Percentiles rank a stretch among this genome's conserved stretches.
These are phyloP conservation scores for Cutaneotrichosporon sp. DNA, from an alignment of 1,284 basidiomycete genomes.

Conservation along the genomic window DNA sequence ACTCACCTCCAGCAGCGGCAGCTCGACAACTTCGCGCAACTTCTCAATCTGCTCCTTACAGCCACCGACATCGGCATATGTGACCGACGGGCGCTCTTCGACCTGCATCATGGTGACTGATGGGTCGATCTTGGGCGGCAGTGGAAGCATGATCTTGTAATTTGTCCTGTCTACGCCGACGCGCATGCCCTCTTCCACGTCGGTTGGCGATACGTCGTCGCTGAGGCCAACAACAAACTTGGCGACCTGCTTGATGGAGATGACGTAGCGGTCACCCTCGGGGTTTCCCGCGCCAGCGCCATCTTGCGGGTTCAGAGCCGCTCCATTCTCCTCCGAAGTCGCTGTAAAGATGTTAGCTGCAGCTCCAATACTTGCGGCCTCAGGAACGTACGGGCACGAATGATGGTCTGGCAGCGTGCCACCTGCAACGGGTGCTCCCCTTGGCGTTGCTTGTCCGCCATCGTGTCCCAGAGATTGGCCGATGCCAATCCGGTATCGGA, in stretches of 20 bases:
- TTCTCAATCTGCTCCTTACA: constrained; percentile 99
- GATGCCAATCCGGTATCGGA: constrained; percentile 95
- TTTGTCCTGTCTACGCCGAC: constrained; percentile 72
- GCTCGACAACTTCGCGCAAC: constrained; percentile 95
- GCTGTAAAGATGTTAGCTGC: constrained; percentile 36
- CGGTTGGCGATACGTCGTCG: constrained; percentile 92
- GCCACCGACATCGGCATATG: constrained; percentile 95
- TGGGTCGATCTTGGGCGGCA: constrained; percentile 99
- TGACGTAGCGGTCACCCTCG: constrained; percentile 98
- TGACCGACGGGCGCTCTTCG: constrained; percentile 97
- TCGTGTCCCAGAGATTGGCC: constrained; percentile 93
- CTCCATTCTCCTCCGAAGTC: constrained; percentile 58
- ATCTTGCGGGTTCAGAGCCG: constrained; percentile 44
- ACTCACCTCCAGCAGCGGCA: constrained; percentile 84
- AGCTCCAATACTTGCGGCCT: background rate
- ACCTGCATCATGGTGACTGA: constrained; percentile 99
- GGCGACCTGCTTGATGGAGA: constrained; percentile 99
- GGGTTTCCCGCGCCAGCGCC: constrained; percentile 48
- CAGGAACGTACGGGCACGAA: constrained; percentile 56
- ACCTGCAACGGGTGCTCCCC: constrained; percentile 91
- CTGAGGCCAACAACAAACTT: constrained; percentile 98
- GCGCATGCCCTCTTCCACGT: constrained; percentile 99
- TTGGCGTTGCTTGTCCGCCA: constrained; percentile 75
- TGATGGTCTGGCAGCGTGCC: constrained; percentile 98
- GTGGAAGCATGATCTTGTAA: constrained; percentile 99